phyloP scores from a whole-genome alignment of 495 filamentous ascomycete species.

The Haplographium delicatum region DNA sequence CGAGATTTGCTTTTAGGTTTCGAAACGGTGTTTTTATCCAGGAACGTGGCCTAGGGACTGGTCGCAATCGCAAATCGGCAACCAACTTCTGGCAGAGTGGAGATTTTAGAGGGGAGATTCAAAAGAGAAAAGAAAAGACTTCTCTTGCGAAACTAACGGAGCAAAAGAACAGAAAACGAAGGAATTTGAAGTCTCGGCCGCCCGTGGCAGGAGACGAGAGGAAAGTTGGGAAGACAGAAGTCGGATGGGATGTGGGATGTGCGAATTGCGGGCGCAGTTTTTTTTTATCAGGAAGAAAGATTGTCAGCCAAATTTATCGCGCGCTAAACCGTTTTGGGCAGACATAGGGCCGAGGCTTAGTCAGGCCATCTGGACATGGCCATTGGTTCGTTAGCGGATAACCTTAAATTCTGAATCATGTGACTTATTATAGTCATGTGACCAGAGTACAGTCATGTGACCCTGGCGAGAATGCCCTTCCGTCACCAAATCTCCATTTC shows the following conservation, averaged over 20 bases:
- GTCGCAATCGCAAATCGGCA: conserved; percentile 6
- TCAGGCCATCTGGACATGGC: too few species aligned
- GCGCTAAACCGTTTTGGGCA: conserved; percentile 1
- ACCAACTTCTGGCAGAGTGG: conserved; percentile 16
- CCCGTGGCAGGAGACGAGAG: conserved; percentile 24
- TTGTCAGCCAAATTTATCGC: conserved; percentile 9
- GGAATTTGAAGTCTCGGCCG: conserved; percentile 22
- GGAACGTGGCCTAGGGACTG: conserved; percentile 21
- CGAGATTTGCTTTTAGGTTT: conserved; percentile 19
- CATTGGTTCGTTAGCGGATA: too few species aligned
- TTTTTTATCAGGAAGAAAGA: conserved; percentile 6
- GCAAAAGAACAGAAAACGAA: conserved; percentile 5
- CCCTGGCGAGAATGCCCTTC: too few species aligned
- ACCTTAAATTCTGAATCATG: too few species aligned
- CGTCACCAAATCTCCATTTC: too few species aligned
- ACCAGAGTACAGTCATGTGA: too few species aligned
- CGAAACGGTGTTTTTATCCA: conserved; percentile 19
- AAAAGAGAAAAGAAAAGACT: too few species aligned
- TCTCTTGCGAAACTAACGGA: conserved; percentile 19
- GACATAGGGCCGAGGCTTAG: not conserved
- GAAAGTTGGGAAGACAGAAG: conserved; percentile 5
- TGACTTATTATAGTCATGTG: too few species aligned
- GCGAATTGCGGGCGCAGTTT: conserved; percentile 2
- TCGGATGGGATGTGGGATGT: conserved; percentile 1
- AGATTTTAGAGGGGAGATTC: conserved; percentile 24